Conservation (phyloP, 345 rosid species). For the Rhodamnia rubescens region DNA sequence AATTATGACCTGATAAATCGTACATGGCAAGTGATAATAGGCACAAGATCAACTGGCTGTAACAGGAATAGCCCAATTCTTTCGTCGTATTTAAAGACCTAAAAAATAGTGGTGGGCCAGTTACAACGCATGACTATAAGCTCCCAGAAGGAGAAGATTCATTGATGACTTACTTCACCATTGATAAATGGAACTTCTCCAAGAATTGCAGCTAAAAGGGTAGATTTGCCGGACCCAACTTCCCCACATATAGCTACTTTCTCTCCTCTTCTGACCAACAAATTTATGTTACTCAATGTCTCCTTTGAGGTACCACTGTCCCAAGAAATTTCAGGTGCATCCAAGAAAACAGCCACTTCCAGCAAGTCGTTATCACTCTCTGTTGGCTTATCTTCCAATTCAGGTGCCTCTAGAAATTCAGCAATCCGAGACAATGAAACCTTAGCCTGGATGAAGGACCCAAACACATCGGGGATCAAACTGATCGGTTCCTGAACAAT, state of each 20-base stretch:
- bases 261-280: slow-evolving; percentile 21
- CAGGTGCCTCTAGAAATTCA: slow-evolving; percentile 33
- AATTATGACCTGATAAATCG: neutral
- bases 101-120: neutral
- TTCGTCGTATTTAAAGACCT: too few species aligned
- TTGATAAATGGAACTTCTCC: slow-evolving; percentile 39
- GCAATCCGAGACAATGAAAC: slow-evolving; percentile 31
- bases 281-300: slow-evolving; percentile 17
- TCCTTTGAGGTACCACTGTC: slow-evolving; percentile 9
- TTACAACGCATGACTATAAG: neutral
- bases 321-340: slow-evolving; percentile 33
- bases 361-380: neutral
- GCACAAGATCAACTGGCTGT: neutral
- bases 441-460: slow-evolving; percentile 30
- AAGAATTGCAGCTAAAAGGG: slow-evolving; percentile 42
- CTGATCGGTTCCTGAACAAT: slow-evolving; percentile 33
- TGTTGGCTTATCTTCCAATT: slow-evolving; percentile 8
- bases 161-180: slow-evolving; percentile 26
- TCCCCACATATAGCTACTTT: slow-evolving; percentile 51
- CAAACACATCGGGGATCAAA: slow-evolving; percentile 29
- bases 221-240: slow-evolving; percentile 53
- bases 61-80: neutral
- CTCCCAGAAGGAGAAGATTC: neutral
- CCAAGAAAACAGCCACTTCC: slow-evolving; percentile 13
- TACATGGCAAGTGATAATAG: neutral